Conservation (phyloP, 2,329 filamentous ascomycete genomes). For the Penicillium olsonii region DNA sequence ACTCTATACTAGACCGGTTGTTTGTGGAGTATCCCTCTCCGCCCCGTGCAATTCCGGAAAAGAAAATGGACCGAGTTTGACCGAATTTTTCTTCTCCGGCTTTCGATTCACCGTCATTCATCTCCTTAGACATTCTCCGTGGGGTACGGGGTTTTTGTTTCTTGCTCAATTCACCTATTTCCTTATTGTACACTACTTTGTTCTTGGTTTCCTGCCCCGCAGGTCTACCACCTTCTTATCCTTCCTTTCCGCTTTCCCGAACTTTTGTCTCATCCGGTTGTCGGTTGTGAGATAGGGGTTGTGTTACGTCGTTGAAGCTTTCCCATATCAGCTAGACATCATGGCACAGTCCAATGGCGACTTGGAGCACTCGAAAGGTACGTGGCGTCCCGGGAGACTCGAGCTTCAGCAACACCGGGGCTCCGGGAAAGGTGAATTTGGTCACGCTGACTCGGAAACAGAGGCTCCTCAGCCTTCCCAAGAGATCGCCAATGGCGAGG, state of each 20-base stretch:
- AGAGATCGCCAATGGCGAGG: slow-evolving; percentile 37
- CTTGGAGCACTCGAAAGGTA: slow-evolving; percentile 44
- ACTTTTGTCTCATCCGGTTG: slow-evolving; percentile 16
- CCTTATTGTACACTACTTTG: slow-evolving; percentile 31
- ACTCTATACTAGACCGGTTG: background rate
- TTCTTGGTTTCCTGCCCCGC: slow-evolving; percentile 22
- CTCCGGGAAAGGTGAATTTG: slow-evolving; percentile 2
- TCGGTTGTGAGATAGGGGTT: slow-evolving; percentile 24
- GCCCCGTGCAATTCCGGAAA: slow-evolving; percentile 40
- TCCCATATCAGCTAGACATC: slow-evolving; percentile 20
- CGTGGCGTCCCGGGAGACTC: slow-evolving; percentile 5
- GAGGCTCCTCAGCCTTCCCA: slow-evolving; percentile 33
- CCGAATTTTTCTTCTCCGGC: slow-evolving; percentile 44
- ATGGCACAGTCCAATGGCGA: slow-evolving; percentile 45
- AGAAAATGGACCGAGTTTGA: too few species aligned
- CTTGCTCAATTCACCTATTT: slow-evolving; percentile 34
- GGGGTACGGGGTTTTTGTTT: slow-evolving; percentile 37
- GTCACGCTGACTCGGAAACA: slow-evolving; percentile 18
- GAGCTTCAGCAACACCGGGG: slow-evolving; percentile 10
- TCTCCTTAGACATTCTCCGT: slow-evolving; percentile 28
- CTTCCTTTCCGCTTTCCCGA: slow-evolving; percentile 12
- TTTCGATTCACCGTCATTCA: slow-evolving; percentile 30
- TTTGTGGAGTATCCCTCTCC: slow-evolving; percentile 22
- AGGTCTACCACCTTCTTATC: slow-evolving; percentile 23
- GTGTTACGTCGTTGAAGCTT: slow-evolving; percentile 20